Evolutionary conservation across 2,329 filamentous ascomycete genomes (phyloP).

Genomic region (Fusarium mundagurra): DNA sequence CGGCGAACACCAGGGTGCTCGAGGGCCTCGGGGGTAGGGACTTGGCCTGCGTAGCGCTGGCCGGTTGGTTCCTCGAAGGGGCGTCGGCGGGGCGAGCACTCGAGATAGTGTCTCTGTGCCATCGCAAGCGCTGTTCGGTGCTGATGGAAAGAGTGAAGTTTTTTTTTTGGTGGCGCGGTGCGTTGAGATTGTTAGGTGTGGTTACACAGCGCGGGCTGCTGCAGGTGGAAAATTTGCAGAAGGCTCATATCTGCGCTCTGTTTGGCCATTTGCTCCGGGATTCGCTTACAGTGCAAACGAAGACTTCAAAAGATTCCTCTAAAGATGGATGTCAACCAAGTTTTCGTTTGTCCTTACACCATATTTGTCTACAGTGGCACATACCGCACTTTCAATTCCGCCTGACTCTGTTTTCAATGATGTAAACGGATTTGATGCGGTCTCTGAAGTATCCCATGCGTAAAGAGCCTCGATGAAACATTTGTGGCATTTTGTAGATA

Average conservation of each 20-base stretch:
- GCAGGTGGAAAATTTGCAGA: not conserved
- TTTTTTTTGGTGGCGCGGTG: not conserved
- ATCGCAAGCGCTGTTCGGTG: accelerated
- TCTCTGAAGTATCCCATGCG: not conserved
- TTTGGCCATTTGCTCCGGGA: accelerated
- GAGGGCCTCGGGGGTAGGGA: not conserved
- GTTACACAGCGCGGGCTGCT: not conserved
- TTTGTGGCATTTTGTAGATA: not conserved
- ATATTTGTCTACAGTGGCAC: not conserved
- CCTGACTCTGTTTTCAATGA: not conserved
- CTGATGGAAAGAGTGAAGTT: not conserved
- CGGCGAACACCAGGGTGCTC: not conserved
- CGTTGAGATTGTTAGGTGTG: not conserved
- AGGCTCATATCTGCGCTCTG: not conserved
- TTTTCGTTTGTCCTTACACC: not conserved
- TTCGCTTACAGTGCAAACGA: accelerated
- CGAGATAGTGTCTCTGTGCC: not conserved
- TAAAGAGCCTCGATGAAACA: accelerated
- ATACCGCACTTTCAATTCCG: not conserved
- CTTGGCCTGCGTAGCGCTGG: not conserved
- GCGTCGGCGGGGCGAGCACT: not conserved
- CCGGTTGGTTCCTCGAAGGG: not conserved
- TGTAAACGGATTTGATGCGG: not conserved
- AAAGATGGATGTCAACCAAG: not conserved
- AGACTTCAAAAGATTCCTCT: not conserved